Conservation (phyloP, 2,329 filamentous ascomycete species). For the Aspergillus ibericus region DNA sequence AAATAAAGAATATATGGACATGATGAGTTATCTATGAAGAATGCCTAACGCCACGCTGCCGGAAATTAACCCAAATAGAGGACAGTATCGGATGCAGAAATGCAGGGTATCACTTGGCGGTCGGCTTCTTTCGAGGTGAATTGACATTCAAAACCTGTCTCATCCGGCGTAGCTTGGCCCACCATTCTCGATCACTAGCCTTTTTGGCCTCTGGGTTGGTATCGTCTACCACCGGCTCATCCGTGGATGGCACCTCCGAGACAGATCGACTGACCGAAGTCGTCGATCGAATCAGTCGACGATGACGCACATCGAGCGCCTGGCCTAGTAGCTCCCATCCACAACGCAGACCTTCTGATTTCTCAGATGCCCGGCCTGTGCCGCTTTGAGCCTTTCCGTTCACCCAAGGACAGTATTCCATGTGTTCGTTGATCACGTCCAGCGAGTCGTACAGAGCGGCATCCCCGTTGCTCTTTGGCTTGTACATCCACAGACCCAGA, state of each 20-base stretch:
- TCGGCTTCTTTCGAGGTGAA: conserved; percentile 48
- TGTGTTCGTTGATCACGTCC: conserved; percentile 70
- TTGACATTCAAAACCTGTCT: conserved; percentile 72
- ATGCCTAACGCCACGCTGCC: conserved; percentile 21
- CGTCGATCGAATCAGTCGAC: conserved; percentile 30
- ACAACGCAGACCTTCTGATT: conserved; percentile 35
- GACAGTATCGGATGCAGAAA: not conserved
- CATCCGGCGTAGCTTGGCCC: conserved; percentile 69
- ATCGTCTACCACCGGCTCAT: conserved; percentile 31
- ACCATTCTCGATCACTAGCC: conserved; percentile 69
- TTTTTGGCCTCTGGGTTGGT: conserved; percentile 48
- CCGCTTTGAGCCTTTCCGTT: conserved; percentile 62
- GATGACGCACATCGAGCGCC: conserved; percentile 43
- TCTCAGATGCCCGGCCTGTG: conserved; percentile 32
- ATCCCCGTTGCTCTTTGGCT: conserved; percentile 63
- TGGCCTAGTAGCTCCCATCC: conserved; percentile 50
- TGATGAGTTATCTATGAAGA: not conserved
- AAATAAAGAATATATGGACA: conserved; percentile 1
- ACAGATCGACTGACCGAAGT: conserved; percentile 32
- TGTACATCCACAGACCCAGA: conserved; percentile 92
- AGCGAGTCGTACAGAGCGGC: conserved; percentile 51
- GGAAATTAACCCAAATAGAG: not conserved
- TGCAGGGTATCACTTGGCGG: conserved; percentile 5
- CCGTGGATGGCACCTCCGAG: conserved; percentile 22
- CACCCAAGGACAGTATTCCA: conserved; percentile 82